Evolutionary conservation across 768 basidiomycete genomes (phyloP).

Genomic region (Macrolepiota dolichaula): DNA sequence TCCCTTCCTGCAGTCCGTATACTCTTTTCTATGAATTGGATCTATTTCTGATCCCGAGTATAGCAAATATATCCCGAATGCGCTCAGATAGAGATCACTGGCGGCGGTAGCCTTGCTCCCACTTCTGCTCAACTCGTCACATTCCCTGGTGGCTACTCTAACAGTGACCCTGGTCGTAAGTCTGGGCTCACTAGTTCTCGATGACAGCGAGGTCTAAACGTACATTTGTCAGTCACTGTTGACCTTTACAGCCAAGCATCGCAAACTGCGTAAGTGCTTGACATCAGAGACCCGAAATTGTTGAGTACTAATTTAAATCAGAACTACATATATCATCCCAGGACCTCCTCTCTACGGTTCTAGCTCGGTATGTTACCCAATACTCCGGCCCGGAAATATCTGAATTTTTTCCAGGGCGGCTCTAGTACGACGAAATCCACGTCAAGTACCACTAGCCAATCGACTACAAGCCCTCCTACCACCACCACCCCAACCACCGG

Average conservation of each 20-base stretch:
- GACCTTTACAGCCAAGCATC: constrained; percentile 38
- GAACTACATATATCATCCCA: constrained; percentile 40
- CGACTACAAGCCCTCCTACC: constrained; percentile 17
- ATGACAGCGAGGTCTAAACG: constrained; percentile 19
- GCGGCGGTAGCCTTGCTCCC: constrained; percentile 36
- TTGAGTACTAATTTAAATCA: constrained; percentile 1
- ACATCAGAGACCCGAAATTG: background rate
- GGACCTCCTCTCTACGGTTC: constrained; percentile 46
- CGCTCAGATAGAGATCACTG: constrained; percentile 40
- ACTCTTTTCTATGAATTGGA: constrained; percentile 2
- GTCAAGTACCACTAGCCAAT: background rate
- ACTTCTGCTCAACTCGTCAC: constrained; percentile 41
- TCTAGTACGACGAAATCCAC: background rate
- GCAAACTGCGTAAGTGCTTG: constrained; percentile 22
- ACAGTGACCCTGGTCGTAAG: constrained; percentile 40
- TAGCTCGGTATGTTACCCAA: constrained; percentile 5
- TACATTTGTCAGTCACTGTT: constrained; percentile 30
- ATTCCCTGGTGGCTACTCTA: constrained; percentile 45
- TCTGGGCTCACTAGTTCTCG: background rate
- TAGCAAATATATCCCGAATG: constrained; percentile 71
- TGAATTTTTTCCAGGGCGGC: background rate
- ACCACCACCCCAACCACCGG: constrained; percentile 19
- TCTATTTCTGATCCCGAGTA: background rate
- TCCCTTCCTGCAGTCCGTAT: constrained; percentile 46
- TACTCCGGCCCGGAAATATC: no score